Evolutionary conservation across 2,329 filamentous ascomycete genomes (phyloP).

Genomic region (Apiospora rasikravindrae): DNA sequence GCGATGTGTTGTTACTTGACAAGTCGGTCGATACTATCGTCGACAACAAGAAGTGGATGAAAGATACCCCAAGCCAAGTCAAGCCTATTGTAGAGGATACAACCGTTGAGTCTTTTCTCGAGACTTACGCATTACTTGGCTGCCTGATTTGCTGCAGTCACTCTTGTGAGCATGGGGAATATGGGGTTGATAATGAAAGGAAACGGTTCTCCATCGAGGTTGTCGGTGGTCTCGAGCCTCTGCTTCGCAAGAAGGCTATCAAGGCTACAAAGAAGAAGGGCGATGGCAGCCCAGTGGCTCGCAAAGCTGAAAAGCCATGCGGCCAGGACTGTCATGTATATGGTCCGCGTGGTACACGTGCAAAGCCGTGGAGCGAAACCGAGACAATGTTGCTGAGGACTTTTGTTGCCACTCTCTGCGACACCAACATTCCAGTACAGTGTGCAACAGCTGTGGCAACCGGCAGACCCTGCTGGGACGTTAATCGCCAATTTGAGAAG

Average conservation of each 20-base stretch:
- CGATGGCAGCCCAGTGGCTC: constrained; percentile 35
- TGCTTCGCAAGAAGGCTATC: constrained; percentile 37
- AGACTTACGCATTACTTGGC: constrained; percentile 60
- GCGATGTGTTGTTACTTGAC: constrained; percentile 59
- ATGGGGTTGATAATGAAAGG: constrained; percentile 58
- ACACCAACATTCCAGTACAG: constrained; percentile 50
- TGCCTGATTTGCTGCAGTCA: constrained; percentile 66
- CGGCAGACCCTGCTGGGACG: constrained; percentile 58
- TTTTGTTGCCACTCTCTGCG: constrained; percentile 50
- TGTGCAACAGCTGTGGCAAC: constrained; percentile 57
- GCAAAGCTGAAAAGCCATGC: constrained; percentile 40
- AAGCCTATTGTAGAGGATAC: constrained; percentile 42
- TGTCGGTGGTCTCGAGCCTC: constrained; percentile 42
- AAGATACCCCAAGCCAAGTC: constrained; percentile 46
- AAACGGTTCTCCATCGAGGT: constrained; percentile 58
- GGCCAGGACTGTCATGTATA: constrained; percentile 49
- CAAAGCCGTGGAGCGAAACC: constrained; percentile 52
- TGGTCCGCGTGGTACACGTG: constrained; percentile 39
- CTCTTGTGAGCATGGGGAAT: constrained; percentile 67
- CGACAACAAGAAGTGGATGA: constrained; percentile 59
- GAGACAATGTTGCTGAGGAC: constrained; percentile 55
- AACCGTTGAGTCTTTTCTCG: constrained; percentile 53
- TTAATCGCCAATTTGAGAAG: constrained; percentile 50
- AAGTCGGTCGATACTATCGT: constrained; percentile 59
- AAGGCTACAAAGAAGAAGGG: constrained; percentile 27